Evolutionary conservation across 345 rosid species (phyloP), one percentile per base, ranked within the genome.

Genomic region (Salix udensis): DNA sequence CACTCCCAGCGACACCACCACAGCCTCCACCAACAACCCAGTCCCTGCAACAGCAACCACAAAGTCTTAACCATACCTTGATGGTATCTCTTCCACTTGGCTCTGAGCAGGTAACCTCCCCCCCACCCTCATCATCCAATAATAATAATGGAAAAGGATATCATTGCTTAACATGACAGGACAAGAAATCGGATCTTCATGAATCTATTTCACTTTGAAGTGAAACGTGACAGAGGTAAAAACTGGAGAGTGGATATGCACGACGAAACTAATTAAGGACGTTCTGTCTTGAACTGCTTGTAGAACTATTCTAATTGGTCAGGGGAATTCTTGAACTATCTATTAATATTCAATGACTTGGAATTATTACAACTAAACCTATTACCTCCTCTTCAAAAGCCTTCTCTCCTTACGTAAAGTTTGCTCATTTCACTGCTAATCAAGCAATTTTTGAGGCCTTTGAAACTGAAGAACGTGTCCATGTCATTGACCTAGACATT

Each of bases 381-480:
- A 53, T 67, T 76, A 8, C 75, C 64, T 76, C 83, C 66, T 42
- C 78, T 9, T 53, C 87, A 30, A 84, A 70, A 74, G 74, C 88
- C 64, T 84, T 76, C 83, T 21, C 80, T 34, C 82, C 90, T 0
- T 90, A 90, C 71, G 67, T 90, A 67, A 88, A 90, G 55, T 90
- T 90, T 9, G 94, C 91, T 21, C 94, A 90, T 77, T 90, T 90
- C 87, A 90, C 91, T 0, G 94, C 91, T 9, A 90, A 90, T 75
- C 94, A 90, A 76, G 94, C 89, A 61, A 87, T 88, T 67, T 90
- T 90, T 4, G 91, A 88, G 75, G 91, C 94, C 5, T 87, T 88
- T n/a, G 94, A 90, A 81, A 79, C 87, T 7, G 94, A 90, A 75
- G 91, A 87, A 70, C 90, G 91, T n/a, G 94, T 88, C 42, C 94